phyloP scores from a whole-genome alignment of 768 basidiomycete genomes.

The Sporobolomyces phaffii region DNA sequence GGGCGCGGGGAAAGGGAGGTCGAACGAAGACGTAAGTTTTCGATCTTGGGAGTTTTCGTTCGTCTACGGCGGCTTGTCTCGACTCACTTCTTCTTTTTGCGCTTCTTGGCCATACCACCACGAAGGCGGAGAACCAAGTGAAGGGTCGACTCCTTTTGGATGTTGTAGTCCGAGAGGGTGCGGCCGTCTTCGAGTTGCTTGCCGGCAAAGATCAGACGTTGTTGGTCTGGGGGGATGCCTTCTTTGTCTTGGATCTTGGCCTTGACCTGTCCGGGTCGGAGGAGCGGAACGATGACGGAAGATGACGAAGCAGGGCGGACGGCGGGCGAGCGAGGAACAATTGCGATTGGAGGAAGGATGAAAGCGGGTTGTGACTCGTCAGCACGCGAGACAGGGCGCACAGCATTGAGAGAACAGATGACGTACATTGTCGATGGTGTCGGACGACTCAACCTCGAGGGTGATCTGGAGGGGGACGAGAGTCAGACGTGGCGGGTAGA shows the following conservation, averaged over 20 bases:
- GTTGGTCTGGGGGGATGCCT: slow-evolving; percentile 87
- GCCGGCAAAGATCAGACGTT: slow-evolving; percentile 96
- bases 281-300: too few species aligned
- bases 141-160: slow-evolving; percentile 98
- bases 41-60: neutral
- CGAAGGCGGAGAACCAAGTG: slow-evolving; percentile 95
- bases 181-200: slow-evolving; percentile 99
- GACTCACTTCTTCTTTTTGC: slow-evolving; percentile 70
- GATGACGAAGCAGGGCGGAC: too few species aligned
- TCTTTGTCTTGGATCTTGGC: slow-evolving; percentile 94
- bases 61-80: too few species aligned
- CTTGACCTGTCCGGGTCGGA: too few species aligned
- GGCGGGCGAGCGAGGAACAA: too few species aligned
- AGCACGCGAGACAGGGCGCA: too few species aligned
- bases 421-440: slow-evolving; percentile 92
- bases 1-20: too few species aligned
- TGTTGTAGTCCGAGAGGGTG: slow-evolving; percentile 90
- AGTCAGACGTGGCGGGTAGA: neutral
- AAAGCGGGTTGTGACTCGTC: too few species aligned
- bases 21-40: slow-evolving; percentile 1
- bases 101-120: slow-evolving; percentile 99
- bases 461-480: slow-evolving; percentile 68
- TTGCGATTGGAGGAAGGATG: too few species aligned
- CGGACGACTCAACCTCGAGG: slow-evolving; percentile 83
- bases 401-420: too few species aligned